Evolutionary conservation across 192 early-diverging fungal species (phyloP), one percentile per base, ranked within the genome.

Genomic region (Geranomyces variabilis): DNA sequence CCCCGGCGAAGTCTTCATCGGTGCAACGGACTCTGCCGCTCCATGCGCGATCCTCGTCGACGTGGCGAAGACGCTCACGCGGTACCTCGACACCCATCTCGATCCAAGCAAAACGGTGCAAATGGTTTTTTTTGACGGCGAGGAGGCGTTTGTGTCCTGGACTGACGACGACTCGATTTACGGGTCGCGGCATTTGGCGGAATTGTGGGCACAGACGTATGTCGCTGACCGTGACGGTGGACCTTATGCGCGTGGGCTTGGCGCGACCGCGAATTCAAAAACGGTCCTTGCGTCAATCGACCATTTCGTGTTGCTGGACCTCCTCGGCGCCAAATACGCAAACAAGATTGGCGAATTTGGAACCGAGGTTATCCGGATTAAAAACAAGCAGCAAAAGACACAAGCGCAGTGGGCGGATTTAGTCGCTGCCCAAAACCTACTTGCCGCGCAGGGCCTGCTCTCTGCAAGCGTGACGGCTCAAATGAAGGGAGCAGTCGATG

Each of bases 71-170:
- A 84, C 84, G 1, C 82, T 98, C 36, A 86, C 93, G 55, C 62
- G 69, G 1, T 78, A 80, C 6, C 73, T 96, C 15, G 58, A 60
- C 58, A 15, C 36, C 51, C 49, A 24, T 10, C 33, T 46, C 6
- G 61, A 73, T 21, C 56, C 34, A n/a, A 31, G 57, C 15, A 77
- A 84, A 0, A 92, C 90, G 10, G 47, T 97, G 51, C 96, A 98
- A 77, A 60, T 98, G n/a, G 84, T 98, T 26, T 98, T 98, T 67
- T 97, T 98, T 77, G 96, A 98, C 75, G 96, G 96, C 33, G 96
- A 98, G 66, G 96, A 98, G 73, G 94, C 96, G 4, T 93, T 94
- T 75, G 67, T 60, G 21, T 69, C 83, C 1, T 96, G 95, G 95
- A 81, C 87, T 2, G 66, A 24, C 8, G 86, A 77, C 0, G 95